A percentile compares a stretch with the other conserved stretches of the same genome.
phyloP scores from a whole-genome alignment of 2,329 filamentous ascomycete species.

The Fusarium robinianum region DNA sequence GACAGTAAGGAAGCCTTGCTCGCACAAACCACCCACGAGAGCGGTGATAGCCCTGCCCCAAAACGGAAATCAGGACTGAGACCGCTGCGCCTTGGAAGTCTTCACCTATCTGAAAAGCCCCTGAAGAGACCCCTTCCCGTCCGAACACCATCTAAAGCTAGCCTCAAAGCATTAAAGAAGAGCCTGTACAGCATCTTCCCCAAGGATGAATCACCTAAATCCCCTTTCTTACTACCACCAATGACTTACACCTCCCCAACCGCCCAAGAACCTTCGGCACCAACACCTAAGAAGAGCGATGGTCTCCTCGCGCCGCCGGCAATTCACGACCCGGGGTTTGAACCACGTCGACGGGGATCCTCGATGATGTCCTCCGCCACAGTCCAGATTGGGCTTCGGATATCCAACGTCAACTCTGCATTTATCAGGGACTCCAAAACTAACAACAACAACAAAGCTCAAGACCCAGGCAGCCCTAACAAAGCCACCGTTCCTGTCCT shows the following conservation, averaged over 20 bases:
- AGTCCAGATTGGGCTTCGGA: conserved; percentile 71
- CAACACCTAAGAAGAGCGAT: conserved; percentile 8
- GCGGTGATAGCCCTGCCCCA: too few species aligned
- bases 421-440: conserved; percentile 30
- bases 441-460: conserved; percentile 39
- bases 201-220: conserved; percentile 22
- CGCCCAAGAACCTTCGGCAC: conserved; percentile 16
- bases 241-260: conserved; percentile 49
- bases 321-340: conserved; percentile 44
- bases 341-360: conserved; percentile 60
- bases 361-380: conserved; percentile 69
- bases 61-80: conserved; percentile 19
- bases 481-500: conserved; percentile 21
- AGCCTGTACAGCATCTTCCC: conserved; percentile 37
- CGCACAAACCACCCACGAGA: conserved; percentile 39
- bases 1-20: conserved; percentile 20
- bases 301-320: conserved; percentile 48
- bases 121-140: conserved; percentile 23
- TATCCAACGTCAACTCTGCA: conserved; percentile 62
- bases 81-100: conserved; percentile 29
- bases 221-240: conserved; percentile 50
- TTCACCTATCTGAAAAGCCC: conserved; percentile 24
- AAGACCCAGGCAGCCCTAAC: conserved; percentile 45
- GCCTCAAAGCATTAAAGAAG: conserved; percentile 32
- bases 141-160: conserved; percentile 25